Base-by-base conservation (phyloP, 2,329 filamentous ascomycete genomes). In the Diaporthe nobilis region DNA sequence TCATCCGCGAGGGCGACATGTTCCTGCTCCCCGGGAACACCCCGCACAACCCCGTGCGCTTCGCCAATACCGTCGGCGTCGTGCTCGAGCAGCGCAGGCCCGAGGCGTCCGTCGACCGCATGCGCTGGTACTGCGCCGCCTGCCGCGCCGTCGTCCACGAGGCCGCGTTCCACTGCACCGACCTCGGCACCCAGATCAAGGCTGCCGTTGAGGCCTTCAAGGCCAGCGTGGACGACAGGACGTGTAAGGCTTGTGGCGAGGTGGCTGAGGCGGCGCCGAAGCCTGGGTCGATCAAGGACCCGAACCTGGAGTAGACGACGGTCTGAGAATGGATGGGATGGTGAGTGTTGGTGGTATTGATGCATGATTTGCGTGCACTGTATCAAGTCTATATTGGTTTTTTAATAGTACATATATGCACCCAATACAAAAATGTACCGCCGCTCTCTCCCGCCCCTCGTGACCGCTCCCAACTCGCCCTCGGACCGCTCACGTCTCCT, bases 161-260 rank as follows among this genome's bases (percentile, higher is more conserved):
- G 88, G 94, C 92, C 58, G 87, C 90, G 15, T 98, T 99, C 82
- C 92, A 97, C 83, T 98, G 95, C 84, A 96, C 93, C 47, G 94
- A 98, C 86, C 86, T 98, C 78, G 96, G 96, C 28, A 96, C 94
- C 34, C 97, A 98, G 91, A 96, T 99, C 82, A 98, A 98, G 88
- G 91, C 91, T 71, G 96, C 94, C 10, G 96, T 98, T 51, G 92
- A 98, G 84, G 89, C 88, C 28, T 98, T 98, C 84, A 93, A 92
- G 84, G 89, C 83, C 1, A 91, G 85, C 72, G 89, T 92, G 74
- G 88, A 91, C 76, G 91, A 90, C 84, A 91, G 96, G 83, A 95
- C 86, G 75, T 99, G 97, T 85, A 88, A 88, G 79, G 89, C 87
- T 42, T 99, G 97, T 84, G 95, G 96, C 31, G 87, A 88, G 75